Evolutionary conservation across 2,329 filamentous ascomycete species (phyloP).

Genomic region (Seiridium unicorne): DNA sequence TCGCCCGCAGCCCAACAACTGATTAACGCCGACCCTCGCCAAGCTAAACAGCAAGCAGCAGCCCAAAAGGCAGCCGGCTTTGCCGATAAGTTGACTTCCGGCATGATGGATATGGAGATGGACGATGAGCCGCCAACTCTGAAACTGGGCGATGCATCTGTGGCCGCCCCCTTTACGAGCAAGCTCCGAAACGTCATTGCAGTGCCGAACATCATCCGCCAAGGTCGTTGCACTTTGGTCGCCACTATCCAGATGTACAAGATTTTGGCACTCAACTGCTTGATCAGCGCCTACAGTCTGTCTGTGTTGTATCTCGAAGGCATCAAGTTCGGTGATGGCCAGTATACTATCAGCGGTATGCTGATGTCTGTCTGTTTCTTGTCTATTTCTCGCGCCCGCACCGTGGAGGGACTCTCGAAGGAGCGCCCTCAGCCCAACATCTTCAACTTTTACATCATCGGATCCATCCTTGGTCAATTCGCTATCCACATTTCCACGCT

Average conservation of each 20-base stretch:
- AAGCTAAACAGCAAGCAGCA: slow-evolving; percentile 62
- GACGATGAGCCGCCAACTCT: slow-evolving; percentile 91
- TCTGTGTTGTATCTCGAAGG: slow-evolving; percentile 95
- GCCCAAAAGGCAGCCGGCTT: slow-evolving; percentile 73
- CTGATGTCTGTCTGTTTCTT: slow-evolving; percentile 99
- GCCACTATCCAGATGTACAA: slow-evolving; percentile 99
- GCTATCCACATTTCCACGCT: slow-evolving; percentile 91
- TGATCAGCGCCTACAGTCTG: slow-evolving; percentile 96
- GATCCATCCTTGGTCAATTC: slow-evolving; percentile 95
- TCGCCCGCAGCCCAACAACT: slow-evolving; percentile 63
- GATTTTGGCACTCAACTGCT: slow-evolving; percentile 94
- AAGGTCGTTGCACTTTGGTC: slow-evolving; percentile 94
- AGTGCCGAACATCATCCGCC: slow-evolving; percentile 96
- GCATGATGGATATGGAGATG: slow-evolving; percentile 87
- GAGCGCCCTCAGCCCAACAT: slow-evolving; percentile 98
- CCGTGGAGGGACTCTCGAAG: slow-evolving; percentile 92
- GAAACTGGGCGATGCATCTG: slow-evolving; percentile 95
- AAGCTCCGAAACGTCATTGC: slow-evolving; percentile 97
- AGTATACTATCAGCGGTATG: slow-evolving; percentile 98
- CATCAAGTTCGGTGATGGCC: slow-evolving; percentile 98
- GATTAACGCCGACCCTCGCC: slow-evolving; percentile 50
- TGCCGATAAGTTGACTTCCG: slow-evolving; percentile 81
- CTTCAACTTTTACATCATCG: slow-evolving; percentile 98
- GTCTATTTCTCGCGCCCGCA: slow-evolving; percentile 95
- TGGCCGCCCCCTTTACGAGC: slow-evolving; percentile 95